A percentile compares a stretch with the other conserved stretches of the same genome.
These are phyloP conservation scores for Leccinum rimulosum DNA, from an alignment of 768 basidiomycete genomes.

Conservation along the genomic window DNA sequence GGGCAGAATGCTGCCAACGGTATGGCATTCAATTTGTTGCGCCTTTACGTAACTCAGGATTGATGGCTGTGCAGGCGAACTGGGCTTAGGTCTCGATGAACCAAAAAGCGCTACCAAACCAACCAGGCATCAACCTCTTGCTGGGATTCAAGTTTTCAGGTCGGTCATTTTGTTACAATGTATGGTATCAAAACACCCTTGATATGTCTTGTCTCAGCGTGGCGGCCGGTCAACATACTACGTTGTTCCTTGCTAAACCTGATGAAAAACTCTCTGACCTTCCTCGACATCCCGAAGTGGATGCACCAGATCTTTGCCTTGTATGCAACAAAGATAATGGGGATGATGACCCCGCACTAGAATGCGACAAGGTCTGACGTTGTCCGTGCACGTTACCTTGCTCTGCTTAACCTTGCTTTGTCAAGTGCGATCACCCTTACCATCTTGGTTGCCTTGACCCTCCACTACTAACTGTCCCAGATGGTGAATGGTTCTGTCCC, in stretches of 20 bases:
- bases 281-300: conserved; percentile 78
- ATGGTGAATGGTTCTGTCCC: conserved; percentile 92
- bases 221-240: conserved; percentile 84
- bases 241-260: conserved; percentile 76
- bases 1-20: conserved; percentile 88
- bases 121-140: conserved; percentile 62
- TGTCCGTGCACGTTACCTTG: neutral
- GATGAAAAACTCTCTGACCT: conserved; percentile 73
- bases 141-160: conserved; percentile 72
- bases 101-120: conserved; percentile 89
- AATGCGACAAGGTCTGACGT: conserved; percentile 80
- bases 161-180: conserved; percentile 44
- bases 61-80: conserved; percentile 52
- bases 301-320: conserved; percentile 65
- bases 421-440: conserved; percentile 85
- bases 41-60: neutral
- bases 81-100: conserved; percentile 76
- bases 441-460: conserved; percentile 81
- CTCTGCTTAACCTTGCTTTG: conserved; percentile 3
- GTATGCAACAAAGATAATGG: conserved; percentile 69
- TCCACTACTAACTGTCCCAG: conserved; percentile 72
- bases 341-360: conserved; percentile 71
- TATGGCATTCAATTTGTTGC: conserved; percentile 21
- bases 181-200: neutral
- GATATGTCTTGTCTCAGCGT: conserved; percentile 45